These are phyloP conservation scores for Phanerochaete sordida DNA, from an alignment of 768 basidiomycete species.

Conservation along the genomic window DNA sequence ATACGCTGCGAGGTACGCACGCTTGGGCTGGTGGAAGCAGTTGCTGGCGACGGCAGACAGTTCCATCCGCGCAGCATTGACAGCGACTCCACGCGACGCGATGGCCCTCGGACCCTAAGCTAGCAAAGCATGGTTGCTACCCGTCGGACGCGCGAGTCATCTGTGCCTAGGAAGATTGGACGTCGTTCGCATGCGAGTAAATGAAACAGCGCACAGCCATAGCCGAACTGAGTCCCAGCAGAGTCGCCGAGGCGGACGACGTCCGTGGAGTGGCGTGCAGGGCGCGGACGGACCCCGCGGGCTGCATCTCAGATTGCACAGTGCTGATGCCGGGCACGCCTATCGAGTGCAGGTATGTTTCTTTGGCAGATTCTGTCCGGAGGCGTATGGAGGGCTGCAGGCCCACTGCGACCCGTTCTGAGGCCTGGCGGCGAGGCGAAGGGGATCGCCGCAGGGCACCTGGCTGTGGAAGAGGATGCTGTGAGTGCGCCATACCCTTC, in stretches of 20 bases:
- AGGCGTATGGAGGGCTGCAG: background rate
- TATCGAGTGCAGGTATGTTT: background rate
- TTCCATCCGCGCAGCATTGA: background rate
- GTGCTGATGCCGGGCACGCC: background rate
- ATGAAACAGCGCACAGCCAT: background rate
- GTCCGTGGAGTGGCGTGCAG: background rate
- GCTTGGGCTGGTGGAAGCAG: background rate
- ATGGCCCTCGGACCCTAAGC: background rate
- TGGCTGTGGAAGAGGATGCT: background rate
- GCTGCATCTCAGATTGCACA: background rate
- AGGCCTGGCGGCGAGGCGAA: background rate
- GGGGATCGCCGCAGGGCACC: background rate
- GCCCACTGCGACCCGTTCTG: background rate
- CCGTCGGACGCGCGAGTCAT: background rate
- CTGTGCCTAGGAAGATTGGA: background rate
- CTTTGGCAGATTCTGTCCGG: conserved; percentile 13
- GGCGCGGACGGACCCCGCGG: background rate
- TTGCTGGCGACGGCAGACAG: background rate
- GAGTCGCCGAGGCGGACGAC: background rate
- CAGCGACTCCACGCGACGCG: background rate
- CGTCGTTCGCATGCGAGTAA: background rate
- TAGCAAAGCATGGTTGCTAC: background rate
- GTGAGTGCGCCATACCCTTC: background rate
- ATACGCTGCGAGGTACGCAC: background rate
- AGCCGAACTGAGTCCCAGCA: background rate